Evolutionary conservation across 805 yeast species (phyloP).

Genomic region (Kazachstania viticola): DNA sequence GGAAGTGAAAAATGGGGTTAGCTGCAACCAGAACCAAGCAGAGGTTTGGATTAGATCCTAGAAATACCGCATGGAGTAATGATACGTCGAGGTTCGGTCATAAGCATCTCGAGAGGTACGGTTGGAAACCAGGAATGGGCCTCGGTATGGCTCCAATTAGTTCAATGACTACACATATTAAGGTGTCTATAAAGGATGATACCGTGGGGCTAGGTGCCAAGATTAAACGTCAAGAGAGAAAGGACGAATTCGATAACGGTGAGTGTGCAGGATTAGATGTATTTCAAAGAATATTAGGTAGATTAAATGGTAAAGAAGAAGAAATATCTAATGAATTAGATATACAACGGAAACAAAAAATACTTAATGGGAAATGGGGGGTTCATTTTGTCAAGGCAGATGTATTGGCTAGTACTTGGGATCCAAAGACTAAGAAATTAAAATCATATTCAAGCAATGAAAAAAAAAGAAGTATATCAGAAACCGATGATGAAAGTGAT

Average conservation of each 20-base stretch:
- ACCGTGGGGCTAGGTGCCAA: constrained; percentile 85
- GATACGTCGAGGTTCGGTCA: constrained; percentile 79
- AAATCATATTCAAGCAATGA: constrained; percentile 18
- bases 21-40: constrained; percentile 74
- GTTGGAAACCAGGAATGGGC: constrained; percentile 91
- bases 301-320: constrained; percentile 77
- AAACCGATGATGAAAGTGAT: constrained; percentile 20
- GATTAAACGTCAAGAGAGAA: constrained; percentile 42
- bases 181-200: constrained; percentile 72
- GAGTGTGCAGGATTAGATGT: constrained; percentile 88
- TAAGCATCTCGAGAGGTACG: constrained; percentile 65
- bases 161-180: constrained; percentile 65
- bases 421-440: constrained; percentile 38
- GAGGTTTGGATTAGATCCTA: constrained; percentile 82
- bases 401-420: constrained; percentile 74
- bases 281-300: constrained; percentile 81
- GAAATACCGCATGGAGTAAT: constrained; percentile 91
- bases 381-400: constrained; percentile 81
- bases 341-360: constrained; percentile 51
- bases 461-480: constrained; percentile 24
- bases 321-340: constrained; percentile 55
- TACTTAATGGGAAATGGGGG: constrained; percentile 81
- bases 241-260: constrained; percentile 64
- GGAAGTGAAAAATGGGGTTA: constrained; percentile 80
- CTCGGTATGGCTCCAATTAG: constrained; percentile 47